phyloP scores from a whole-genome alignment of 2,329 filamentous ascomycete genomes.

The Periconia digitata region DNA sequence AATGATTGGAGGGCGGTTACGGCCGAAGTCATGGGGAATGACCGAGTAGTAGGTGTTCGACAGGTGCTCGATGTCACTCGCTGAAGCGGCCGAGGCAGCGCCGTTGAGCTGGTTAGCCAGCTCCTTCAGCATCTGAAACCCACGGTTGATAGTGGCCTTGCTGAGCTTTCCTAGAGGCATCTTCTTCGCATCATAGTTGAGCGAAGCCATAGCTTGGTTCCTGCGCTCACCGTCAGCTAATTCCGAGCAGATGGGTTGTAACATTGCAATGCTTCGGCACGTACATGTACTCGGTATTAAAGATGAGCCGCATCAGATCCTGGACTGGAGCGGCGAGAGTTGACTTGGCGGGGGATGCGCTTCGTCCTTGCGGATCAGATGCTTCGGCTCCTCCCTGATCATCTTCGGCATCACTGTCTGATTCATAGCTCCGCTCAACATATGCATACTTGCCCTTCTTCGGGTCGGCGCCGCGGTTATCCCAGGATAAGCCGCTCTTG shows the following conservation, averaged over 20 bases:
- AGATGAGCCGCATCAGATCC: conserved; percentile 76
- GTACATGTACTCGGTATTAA: conserved; percentile 76
- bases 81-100: conserved; percentile 46
- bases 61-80: conserved; percentile 60
- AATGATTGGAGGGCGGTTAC: conserved; percentile 72
- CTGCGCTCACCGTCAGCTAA: no score
- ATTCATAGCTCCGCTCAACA: conserved; percentile 75
- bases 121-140: conserved; percentile 76
- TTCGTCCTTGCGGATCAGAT: conserved; percentile 31
- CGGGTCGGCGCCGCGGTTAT: conserved; percentile 54
- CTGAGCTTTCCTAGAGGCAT: conserved; percentile 82
- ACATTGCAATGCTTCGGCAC: no score
- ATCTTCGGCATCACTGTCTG: conserved; percentile 60
- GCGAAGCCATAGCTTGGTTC: conserved; percentile 62
- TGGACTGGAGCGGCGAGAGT: conserved; percentile 64
- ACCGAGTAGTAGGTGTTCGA: conserved; percentile 76
- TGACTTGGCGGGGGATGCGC: conserved; percentile 43
- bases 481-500: conserved; percentile 57
- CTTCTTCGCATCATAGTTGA: conserved; percentile 75
- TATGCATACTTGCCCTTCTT: conserved; percentile 73
- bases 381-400: conserved; percentile 34
- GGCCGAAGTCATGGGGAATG: conserved; percentile 81
- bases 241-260: no score
- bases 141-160: conserved; percentile 72
- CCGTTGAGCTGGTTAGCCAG: conserved; percentile 68